Evolutionary conservation across 148 eudicot species (phyloP), one percentile per base, ranked within the genome.

Genomic region (Vaccinium macrocarpon): DNA sequence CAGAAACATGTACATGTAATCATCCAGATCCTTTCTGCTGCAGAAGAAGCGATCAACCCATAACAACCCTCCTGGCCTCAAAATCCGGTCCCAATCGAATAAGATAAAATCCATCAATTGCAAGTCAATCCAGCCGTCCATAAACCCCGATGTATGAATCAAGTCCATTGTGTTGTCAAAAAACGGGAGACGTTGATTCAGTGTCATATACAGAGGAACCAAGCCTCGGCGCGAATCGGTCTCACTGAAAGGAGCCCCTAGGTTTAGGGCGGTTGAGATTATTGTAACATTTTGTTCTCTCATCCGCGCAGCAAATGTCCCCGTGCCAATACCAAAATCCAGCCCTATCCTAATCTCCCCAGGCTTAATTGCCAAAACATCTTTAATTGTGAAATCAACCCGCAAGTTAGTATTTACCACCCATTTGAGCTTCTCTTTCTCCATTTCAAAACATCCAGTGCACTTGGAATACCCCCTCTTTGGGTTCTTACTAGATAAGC

Each of bases 101-200:
- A 95, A 84, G 32, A 95, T 91, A 53, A 94, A 97, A 86, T 97
- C 99, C 87, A 97, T 82, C 87, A 95, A 80, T 64, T 90, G 88
- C 82, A 97, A 81, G 84, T 97, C 97, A 50, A 97, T 93, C 99
- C 99, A 94, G 6, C 99, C 98, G 68, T 97, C 99, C 91, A 97
- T 84, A 50, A 95, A 93, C 51, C 93, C 98, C 0, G 89, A 68
- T 8, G 98, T 94, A 86, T 97, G 99, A 49, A 97, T 94, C 88
- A 97, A 73, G 71, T 97, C 99, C 93, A 97, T 68, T 0, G 99
- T 92, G 88, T 97, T 95, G 38, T 97, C 99, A 29, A 95, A 97
- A 80, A 97, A 97, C 0, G 99, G 99, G 5, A 97, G 92, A 68
- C 99, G 88, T 78, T 97, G 99, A 46, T 93, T 97, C 82, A 92